These are phyloP conservation scores for Nitzschia sp. DNA, from an alignment of 108 stramenopile genomes.

Conservation along the genomic window DNA sequence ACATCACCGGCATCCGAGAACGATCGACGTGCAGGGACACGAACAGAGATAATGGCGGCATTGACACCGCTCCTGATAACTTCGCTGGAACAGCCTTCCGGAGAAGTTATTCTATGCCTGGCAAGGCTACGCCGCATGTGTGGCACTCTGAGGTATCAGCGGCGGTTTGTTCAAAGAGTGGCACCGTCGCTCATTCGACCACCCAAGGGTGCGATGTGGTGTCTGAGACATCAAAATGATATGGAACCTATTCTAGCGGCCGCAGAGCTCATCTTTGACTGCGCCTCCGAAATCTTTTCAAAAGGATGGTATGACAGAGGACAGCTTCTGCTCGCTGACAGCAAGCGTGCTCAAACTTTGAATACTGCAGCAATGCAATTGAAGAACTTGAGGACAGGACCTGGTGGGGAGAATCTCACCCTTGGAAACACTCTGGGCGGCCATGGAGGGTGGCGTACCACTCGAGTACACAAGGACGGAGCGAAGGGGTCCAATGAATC, in stretches of 20 bases:
- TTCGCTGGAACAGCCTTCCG: constrained; percentile 77
- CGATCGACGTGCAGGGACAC: constrained; percentile 27
- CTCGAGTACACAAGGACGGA: constrained; percentile 35
- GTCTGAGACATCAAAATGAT: constrained; percentile 86
- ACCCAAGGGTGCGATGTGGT: constrained; percentile 77
- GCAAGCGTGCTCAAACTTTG: constrained; percentile 65
- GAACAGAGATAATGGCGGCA: constrained; percentile 67
- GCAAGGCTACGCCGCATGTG: constrained; percentile 70
- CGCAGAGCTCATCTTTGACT: constrained; percentile 82
- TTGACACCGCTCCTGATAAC: constrained; percentile 80
- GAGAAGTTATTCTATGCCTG: constrained; percentile 66
- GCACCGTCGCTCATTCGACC: constrained; percentile 83
- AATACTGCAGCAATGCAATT: constrained; percentile 66
- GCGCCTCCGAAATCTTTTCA: constrained; percentile 68
- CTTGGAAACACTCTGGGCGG: constrained; percentile 25
- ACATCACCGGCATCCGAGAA: constrained; percentile 11
- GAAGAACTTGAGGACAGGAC: constrained; percentile 46
- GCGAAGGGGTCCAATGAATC: constrained; percentile 42
- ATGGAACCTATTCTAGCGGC: constrained; percentile 87
- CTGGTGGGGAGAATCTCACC: constrained; percentile 37
- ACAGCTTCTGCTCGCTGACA: constrained; percentile 65
- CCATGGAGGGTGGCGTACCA: constrained; percentile 31
- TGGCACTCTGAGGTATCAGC: constrained; percentile 79
- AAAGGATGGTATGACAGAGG: constrained; percentile 85
- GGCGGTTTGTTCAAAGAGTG: constrained; percentile 86